Conservation (phyloP, 2,329 filamentous ascomycete genomes). For the Ploettnerulaceae sp. region DNA sequence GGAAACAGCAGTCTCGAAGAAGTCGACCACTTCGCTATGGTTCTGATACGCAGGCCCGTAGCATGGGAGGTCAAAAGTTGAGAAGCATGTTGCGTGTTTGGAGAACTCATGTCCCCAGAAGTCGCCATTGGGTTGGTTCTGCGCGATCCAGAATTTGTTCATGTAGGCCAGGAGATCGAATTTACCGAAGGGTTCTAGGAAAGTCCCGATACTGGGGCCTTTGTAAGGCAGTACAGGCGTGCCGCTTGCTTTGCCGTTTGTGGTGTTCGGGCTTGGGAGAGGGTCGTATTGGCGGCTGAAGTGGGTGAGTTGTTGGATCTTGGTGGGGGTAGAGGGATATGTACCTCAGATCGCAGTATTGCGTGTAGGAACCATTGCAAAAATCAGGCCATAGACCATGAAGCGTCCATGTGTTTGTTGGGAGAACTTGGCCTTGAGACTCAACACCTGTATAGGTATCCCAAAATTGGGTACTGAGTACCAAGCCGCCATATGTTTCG, state of each 20-base stretch:
- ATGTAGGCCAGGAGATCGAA: slow-evolving; percentile 59
- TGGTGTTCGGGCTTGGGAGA: slow-evolving; percentile 56
- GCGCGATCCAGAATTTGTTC: slow-evolving; percentile 61
- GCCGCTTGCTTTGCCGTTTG: slow-evolving; percentile 49
- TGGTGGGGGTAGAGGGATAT: slow-evolving; percentile 4
- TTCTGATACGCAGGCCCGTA: slow-evolving; percentile 53
- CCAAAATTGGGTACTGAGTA: slow-evolving; percentile 62
- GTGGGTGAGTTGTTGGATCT: not conserved
- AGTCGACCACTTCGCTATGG: slow-evolving; percentile 58
- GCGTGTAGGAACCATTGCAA: slow-evolving; percentile 54
- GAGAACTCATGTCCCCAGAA: slow-evolving; percentile 66
- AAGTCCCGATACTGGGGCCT: slow-evolving; percentile 53
- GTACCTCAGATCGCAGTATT: slow-evolving; percentile 60
- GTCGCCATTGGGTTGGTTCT: slow-evolving; percentile 48
- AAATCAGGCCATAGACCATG: slow-evolving; percentile 40
- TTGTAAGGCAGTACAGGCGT: slow-evolving; percentile 52
- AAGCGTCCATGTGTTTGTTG: slow-evolving; percentile 52
- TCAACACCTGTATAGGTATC: slow-evolving; percentile 58
- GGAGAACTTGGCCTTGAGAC: slow-evolving; percentile 51
- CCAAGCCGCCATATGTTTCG: slow-evolving; percentile 59
- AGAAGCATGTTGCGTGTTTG: slow-evolving; percentile 65
- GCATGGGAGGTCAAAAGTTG: slow-evolving; percentile 60
- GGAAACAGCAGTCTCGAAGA: slow-evolving; percentile 54
- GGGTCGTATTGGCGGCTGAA: slow-evolving; percentile 58
- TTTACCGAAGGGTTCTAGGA: slow-evolving; percentile 53